These are phyloP conservation scores for Malus hybrid DNA, from an alignment of 331 rosid species.

Conservation along the genomic window DNA sequence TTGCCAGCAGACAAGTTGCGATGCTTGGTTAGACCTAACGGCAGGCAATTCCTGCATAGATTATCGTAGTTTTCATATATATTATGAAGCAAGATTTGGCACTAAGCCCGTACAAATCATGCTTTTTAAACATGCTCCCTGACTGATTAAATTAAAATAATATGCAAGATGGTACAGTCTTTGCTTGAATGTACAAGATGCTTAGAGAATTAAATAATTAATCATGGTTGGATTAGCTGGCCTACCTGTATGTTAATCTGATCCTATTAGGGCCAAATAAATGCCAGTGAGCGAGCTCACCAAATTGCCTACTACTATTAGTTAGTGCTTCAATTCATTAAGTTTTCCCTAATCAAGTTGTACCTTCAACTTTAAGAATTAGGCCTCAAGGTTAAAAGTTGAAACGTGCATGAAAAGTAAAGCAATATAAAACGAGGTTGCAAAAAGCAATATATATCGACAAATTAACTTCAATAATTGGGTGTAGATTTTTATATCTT, in stretches of 20 bases:
- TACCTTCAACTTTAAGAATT: neutral
- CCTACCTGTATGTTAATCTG: slow-evolving; percentile 21
- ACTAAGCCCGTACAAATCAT: slow-evolving; percentile 24
- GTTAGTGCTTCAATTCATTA: neutral
- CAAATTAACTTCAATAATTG: neutral
- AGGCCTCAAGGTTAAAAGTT: neutral
- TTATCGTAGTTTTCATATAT: neutral
- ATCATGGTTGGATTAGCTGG: slow-evolving; percentile 43
- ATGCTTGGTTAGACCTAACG: slow-evolving; percentile 28
- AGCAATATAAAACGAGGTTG: neutral
- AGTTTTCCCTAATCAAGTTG: neutral
- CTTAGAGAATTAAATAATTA: neutral
- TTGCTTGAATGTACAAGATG: slow-evolving; percentile 1
- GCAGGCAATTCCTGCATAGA: slow-evolving; percentile 37
- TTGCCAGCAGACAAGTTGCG: slow-evolving; percentile 18
- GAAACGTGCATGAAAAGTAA: neutral
- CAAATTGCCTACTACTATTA: neutral
- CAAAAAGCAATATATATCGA: neutral
- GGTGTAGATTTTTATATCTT: neutral
- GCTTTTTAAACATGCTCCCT: slow-evolving; percentile 15
- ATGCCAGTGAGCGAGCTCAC: slow-evolving; percentile 11
- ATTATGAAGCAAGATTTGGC: slow-evolving; percentile 20
- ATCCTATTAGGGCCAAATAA: slow-evolving; percentile 9
- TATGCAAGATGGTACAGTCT: neutral
- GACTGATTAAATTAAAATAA: slow-evolving; percentile 1